Base-by-base conservation (phyloP, 768 basidiomycete genomes). In the Chalciporus pseudorubinellus region DNA sequence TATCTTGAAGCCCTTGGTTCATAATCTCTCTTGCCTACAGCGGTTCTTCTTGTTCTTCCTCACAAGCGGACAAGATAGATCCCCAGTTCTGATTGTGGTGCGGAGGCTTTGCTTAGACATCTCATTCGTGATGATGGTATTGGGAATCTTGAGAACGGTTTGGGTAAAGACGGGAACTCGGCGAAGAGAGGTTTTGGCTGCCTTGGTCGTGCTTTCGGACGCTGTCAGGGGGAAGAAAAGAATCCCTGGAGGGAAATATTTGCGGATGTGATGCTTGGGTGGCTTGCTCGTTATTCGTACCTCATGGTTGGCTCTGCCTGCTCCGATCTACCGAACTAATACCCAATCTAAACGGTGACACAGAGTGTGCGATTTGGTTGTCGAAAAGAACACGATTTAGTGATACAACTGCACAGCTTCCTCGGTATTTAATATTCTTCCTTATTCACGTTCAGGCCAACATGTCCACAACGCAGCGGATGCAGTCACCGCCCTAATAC, bases 391-490 rank as follows among this genome's bases (percentile, higher is more conserved):
- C n/a, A n/a, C 34, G n/a, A 6, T 36, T 16, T 36, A n/a, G 16
- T 36, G 14, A 36, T 36, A 36, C 34, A 36, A 5, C 6, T 36
- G n/a, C 44, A 55, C 58, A 57, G 41, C 38, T 49, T 42, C 20
- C 48, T 41, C 3, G n/a, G 40, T 34, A 29, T n/a, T n/a, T n/a
- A n/a, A n/a, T 24, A 42, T 26, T 16, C 2, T 13, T 48, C 45
- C 9, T 19, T 28, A 33, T 43, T n/a, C 28, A 29, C 18, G 26
- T 31, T 77, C 62, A 82, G 51, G 76, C 34, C 14, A 16, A 66
- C 94, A 98, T 95, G 69, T 95, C 85, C 39, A 98, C 89, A 10
- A 99, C 89, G 58, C 94, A 95, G 56, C 95, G 89, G 64, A 99
- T 97, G 69, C 94, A 97, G 44, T 89, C 79, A 14, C 94, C 94